These are phyloP conservation scores for Acer yangbiense DNA, from an alignment of 345 rosid genomes.

Conservation along the genomic window DNA sequence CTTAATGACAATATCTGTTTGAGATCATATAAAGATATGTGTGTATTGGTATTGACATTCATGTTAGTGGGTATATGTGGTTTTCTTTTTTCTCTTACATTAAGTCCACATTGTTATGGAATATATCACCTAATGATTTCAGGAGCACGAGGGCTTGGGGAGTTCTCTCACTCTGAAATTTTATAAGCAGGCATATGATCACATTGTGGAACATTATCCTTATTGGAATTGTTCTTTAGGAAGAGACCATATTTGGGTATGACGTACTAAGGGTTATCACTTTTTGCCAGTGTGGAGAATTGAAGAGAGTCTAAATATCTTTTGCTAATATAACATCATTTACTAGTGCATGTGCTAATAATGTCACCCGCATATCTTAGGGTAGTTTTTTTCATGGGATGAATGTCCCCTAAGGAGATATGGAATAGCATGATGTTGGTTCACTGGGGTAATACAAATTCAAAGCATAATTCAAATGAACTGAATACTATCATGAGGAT, in stretches of 20 bases:
- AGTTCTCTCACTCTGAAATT: constrained; percentile 89
- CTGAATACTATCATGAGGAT: too few species aligned
- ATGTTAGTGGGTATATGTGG: neutral
- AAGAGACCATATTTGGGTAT: constrained; percentile 96
- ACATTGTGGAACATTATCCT: constrained; percentile 66
- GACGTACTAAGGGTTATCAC: constrained; percentile 21
- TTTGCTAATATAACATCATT: constrained; percentile 15
- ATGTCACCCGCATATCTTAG: constrained; percentile 35
- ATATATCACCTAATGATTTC: constrained; percentile 30
- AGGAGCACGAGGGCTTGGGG: constrained; percentile 83
- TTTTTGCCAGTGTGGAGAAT: neutral
- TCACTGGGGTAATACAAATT: constrained; percentile 98
- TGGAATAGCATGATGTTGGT: constrained; percentile 98
- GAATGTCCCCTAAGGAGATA: constrained; percentile 99
- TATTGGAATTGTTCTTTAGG: constrained; percentile 90
- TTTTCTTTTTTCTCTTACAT: neutral
- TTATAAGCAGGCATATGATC: constrained; percentile 75
- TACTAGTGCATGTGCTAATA: constrained; percentile 30
- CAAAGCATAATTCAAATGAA: constrained; percentile 61
- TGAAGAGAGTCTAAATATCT: neutral
- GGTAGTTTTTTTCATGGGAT: constrained; percentile 99
- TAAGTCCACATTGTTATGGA: constrained; percentile 11
- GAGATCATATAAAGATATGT: neutral
- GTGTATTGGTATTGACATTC: neutral
- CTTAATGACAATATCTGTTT: neutral